Base-by-base conservation (phyloP, 2,329 filamentous ascomycete genomes). In the Neurospora sp. region DNA sequence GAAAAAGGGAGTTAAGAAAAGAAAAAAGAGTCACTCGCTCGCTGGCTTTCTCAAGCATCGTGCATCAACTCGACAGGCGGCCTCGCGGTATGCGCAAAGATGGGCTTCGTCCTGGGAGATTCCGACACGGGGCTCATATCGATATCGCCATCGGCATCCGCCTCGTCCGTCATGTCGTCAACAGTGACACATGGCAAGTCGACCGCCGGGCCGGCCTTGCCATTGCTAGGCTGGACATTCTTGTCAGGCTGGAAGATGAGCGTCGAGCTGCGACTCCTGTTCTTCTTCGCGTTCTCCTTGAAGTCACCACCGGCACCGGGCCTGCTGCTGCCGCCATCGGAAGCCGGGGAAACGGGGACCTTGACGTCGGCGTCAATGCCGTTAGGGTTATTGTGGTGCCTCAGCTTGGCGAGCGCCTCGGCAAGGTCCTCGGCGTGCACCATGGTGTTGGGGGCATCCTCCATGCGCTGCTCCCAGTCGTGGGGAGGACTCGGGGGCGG, bases 401-500 rank as follows among this genome's bases (percentile, higher is more conserved):
- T 85, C 72, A 91, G 80, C 79, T 86, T 88, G 13, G 88, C 85
- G 62, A 91, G 81, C 1, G 89, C 89, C 68, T 89, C 86, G 19
- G 89, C 89, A 36, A 91, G 82, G 77, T 91, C 89, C 71, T 91
- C 88, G 58, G 89, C 88, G 76, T 91, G 88, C 36, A 91, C 88
- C 76, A 85, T 83, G 80, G 90, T 90, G 79, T 91, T 91, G 70
- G 89, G 89, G 4, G 89, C 89, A 73, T 89, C 89, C 79, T 91
- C 89, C 66, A 90, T 81, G 73, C 84, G 84, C 80, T 89, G 85
- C 81, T 90, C 86, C 89, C 89, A 91, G 75, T 87, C 89, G 75
- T 90, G 88, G 2, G 89, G 89, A 58, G 89, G 89, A 70, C 84
- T 88, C 5, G 89, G 89, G 9, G 89, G 89, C 38, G 89, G 89